A percentile compares a stretch with the other conserved stretches of the same genome.
These are phyloP conservation scores for Pseudonitzschia delicatissima DNA, from an alignment of 108 stramenopile species.

Conservation along the genomic window DNA sequence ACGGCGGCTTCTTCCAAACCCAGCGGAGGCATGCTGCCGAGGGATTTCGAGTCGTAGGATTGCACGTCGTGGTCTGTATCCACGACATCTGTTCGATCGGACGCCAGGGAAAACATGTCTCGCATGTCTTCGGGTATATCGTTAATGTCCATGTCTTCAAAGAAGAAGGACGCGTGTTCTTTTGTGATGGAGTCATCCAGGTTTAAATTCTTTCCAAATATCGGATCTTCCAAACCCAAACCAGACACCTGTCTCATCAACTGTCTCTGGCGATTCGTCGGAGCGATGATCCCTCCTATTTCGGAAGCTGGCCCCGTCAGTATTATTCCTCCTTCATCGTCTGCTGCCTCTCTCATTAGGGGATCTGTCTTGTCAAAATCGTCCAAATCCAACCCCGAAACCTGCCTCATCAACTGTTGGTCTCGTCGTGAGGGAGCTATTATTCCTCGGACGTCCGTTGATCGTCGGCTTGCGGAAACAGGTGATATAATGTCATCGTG, in stretches of 20 bases:
- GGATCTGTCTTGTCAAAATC: not conserved
- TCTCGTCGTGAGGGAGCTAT: slow-evolving; percentile 11
- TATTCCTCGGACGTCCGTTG: slow-evolving; percentile 10
- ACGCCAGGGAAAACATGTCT: slow-evolving; percentile 16
- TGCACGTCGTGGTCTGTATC: not conserved
- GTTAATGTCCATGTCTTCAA: slow-evolving; percentile 26
- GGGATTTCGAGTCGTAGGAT: not conserved
- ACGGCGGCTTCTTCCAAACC: not conserved
- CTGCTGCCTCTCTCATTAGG: no score
- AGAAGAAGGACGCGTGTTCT: slow-evolving; percentile 12
- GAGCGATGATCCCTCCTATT: slow-evolving; percentile 15
- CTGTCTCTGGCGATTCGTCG: slow-evolving; percentile 17
- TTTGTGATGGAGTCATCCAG: not conserved
- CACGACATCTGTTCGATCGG: slow-evolving; percentile 19
- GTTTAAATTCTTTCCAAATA: slow-evolving; percentile 17
- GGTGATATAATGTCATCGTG: no score
- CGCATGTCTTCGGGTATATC: slow-evolving; percentile 26
- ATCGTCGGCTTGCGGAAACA: no score
- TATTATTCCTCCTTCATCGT: no score
- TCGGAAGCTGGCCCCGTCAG: no score
- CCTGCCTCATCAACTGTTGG: slow-evolving; percentile 20
- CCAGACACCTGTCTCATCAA: slow-evolving; percentile 34
- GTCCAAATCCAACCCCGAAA: not conserved
- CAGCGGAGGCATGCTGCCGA: not conserved
- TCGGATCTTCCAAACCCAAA: slow-evolving; percentile 33